These are phyloP conservation scores for Kwoniella newhampshirensis DNA, from an alignment of 768 basidiomycete species.

Conservation along the genomic window DNA sequence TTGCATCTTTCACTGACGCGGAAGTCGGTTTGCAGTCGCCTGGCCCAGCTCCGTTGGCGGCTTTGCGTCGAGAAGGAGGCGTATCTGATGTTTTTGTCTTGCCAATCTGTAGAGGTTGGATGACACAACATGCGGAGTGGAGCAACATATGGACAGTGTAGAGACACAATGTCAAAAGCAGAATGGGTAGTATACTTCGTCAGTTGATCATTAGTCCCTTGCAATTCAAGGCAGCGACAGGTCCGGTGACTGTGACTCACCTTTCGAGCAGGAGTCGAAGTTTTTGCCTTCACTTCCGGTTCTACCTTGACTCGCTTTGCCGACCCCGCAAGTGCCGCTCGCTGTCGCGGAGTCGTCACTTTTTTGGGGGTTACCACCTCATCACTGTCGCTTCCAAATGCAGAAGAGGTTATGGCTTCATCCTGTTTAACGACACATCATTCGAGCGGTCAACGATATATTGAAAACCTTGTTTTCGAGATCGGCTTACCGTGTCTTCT, in stretches of 20 bases:
- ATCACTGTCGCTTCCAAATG: slow-evolving; percentile 1
- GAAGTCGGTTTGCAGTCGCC: neutral
- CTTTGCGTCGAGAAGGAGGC: neutral
- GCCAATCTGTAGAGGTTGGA: neutral
- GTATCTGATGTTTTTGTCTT: neutral
- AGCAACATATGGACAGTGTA: neutral
- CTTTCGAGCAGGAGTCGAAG: slow-evolving; percentile 7
- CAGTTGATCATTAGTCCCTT: neutral
- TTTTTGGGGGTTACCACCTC: slow-evolving; percentile 16
- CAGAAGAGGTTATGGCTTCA: neutral
- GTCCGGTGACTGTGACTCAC: slow-evolving; percentile 9
- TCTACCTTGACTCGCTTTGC: slow-evolving; percentile 9
- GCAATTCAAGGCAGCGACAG: neutral
- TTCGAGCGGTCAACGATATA: neutral
- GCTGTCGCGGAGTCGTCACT: slow-evolving; percentile 27
- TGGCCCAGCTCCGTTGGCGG: too few relatives aligned
- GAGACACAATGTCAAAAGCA: too few relatives aligned
- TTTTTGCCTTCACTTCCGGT: slow-evolving; percentile 1
- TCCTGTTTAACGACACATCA: slow-evolving; percentile 1
- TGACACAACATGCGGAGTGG: neutral
- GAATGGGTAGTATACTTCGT: neutral
- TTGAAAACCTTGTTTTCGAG: neutral
- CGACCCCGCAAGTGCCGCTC: slow-evolving; percentile 7
- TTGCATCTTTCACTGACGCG: neutral
- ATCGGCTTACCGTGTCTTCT: slow-evolving; percentile 6